Evolutionary conservation across 495 filamentous ascomycete species (phyloP), one percentile per base, ranked within the genome.

Genomic region (Aspergillus leporis): DNA sequence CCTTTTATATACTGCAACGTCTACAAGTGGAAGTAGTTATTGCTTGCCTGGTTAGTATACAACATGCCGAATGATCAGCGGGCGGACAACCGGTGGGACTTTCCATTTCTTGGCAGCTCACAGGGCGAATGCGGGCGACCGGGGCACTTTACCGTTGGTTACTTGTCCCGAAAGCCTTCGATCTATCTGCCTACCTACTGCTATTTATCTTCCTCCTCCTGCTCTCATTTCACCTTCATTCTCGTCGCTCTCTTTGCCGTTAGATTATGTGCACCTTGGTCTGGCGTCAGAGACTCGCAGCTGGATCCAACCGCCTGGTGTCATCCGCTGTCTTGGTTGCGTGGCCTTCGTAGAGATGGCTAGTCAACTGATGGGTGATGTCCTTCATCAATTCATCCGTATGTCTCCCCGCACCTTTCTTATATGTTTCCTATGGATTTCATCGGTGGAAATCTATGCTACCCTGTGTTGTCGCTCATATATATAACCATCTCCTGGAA

Each of bases 321-420:
- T 70, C 58, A 62, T 69, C 63, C 52, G 63, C 65, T 53, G 57
- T 55, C 34, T 64, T 64, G 60, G 61, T 64, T 61, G 59, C 66
- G 56, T 58, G 57, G 62, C 59, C 63, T 61, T 59, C 60, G 47
- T 58, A 61, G 73, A 60, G 52, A 79, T 79, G 76, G 74, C 74
- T 58, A 60, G 57, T 52, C 75, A 72, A 67, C 32, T 73, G 16
- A 68, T 76, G 67, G 68, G 69, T 63, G 72, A 75, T 52, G 66
- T 71, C 55, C 46, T 74, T 47, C 67, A 74, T 65, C 68, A 71
- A 49, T 59, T 80, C 46, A 65, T 80, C 46, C 69, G 77, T 80
- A 75, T 53, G 75, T 73, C 12, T 46, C 36, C 55, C 25, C 51
- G 14, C 12, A 22, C 21, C 19, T 10, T 5, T 45, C 43, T 55